Percentiles rank a stretch among this genome's conserved stretches.
phyloP scores from a whole-genome alignment of 148 eudicot genomes.

The Camellia japonica region DNA sequence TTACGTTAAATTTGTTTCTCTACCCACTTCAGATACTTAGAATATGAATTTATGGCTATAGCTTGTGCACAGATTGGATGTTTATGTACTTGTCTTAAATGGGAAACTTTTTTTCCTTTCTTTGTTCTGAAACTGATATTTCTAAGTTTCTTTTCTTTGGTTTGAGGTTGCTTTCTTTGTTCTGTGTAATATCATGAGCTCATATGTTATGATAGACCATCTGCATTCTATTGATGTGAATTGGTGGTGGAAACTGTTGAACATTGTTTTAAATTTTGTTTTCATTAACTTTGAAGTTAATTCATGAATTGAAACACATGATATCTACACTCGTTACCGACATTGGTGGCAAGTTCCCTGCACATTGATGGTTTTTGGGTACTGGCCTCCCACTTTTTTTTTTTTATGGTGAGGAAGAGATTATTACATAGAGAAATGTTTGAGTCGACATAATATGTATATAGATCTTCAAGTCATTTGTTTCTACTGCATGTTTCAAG shows the following conservation, averaged over 20 bases:
- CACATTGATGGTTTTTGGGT: background rate
- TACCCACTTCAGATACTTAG: background rate
- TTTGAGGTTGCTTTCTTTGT: background rate
- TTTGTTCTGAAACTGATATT: background rate
- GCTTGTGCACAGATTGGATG: background rate
- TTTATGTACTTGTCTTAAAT: background rate
- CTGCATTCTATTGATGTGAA: constrained; percentile 1
- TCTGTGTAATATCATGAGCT: background rate
- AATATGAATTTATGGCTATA: background rate
- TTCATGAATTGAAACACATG: background rate
- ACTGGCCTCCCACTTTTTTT: background rate
- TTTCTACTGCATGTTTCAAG: background rate
- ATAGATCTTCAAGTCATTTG: background rate
- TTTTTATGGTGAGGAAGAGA: background rate
- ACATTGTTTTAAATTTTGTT: background rate
- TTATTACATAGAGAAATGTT: background rate
- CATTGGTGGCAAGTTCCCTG: background rate
- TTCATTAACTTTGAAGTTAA: background rate
- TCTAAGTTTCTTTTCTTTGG: background rate
- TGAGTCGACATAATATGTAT: background rate
- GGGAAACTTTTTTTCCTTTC: background rate
- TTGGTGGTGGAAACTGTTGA: background rate
- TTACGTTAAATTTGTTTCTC: background rate
- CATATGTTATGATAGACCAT: constrained; percentile 3
- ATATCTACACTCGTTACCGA: background rate